Base-by-base conservation (phyloP, 2,329 filamentous ascomycete genomes). In the Aaosphaeria pasadenensis region DNA sequence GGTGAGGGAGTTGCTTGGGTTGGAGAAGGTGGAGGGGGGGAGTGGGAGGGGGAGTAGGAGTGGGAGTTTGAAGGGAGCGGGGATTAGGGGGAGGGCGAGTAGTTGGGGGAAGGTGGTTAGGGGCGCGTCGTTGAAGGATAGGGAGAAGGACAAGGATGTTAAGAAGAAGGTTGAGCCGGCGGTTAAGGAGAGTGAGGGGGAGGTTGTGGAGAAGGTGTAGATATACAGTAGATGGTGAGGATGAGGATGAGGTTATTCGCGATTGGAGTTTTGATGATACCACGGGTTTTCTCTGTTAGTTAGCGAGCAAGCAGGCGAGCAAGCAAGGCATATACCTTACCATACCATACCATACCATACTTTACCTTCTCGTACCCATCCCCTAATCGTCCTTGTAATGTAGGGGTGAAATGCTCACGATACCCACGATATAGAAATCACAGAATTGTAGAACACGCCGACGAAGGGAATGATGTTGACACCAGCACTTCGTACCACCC, bases 1-100 rank as follows among this genome's bases (percentile, higher is more conserved):
- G 65, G 59, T 91, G 47, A 81, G 83, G 71, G 74, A 80, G 57
- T 68, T 88, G 9, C 66, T 90, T 41, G 85, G 85, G 0, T 45
- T 71, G 17, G 60, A 67, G 39, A 61, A 48, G 4, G 50, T 48
- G 17, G 59, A 60, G 42, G 58, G 60, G 35, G 62, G 63, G 5
- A 45, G 63, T 45, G 42, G 33, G 4, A 9, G 64, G 43, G 64
- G 67, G 56, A 51, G 59, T 36, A 68, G 67, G 67, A 69, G 64
- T 41, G 64, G 67, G 33, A 53, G 59, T 1, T 54, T 70, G 45
- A 67, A 64, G 52, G 52, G 48, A 7, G 46, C 59, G 17, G 58
- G 55, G 40, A 52, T 47, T 5, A 51, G 48, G 28, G 59, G 59
- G 42, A 58, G 60, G 35, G 62, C 64, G 5, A 44, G 63, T 45